Conservation (phyloP, 371 early-diverging fungal genomes). For the Amoeboaphelidium protococcarum region DNA sequence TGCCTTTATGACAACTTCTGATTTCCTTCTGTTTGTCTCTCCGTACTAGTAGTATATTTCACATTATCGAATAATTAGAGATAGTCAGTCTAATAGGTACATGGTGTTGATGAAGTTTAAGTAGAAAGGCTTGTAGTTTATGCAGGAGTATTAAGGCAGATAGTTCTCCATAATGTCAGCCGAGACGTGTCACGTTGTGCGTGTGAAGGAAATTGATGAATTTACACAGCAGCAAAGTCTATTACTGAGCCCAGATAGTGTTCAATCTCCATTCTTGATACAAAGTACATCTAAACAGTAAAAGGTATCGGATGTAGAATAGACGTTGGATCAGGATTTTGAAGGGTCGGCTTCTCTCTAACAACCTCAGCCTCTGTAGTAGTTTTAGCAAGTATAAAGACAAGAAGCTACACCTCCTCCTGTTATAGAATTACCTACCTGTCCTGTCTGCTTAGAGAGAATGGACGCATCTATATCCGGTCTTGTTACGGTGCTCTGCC, state of each 20-base stretch:
- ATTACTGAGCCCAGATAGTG: slow-evolving; percentile 25
- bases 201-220: neutral
- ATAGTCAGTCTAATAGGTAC: slow-evolving; percentile 49
- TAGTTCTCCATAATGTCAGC: slow-evolving; percentile 49
- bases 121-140: too few relatives aligned
- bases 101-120: slow-evolving; percentile 57
- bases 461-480: slow-evolving; percentile 61
- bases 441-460: slow-evolving; percentile 76
- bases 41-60: slow-evolving; percentile 21
- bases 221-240: slow-evolving; percentile 22
- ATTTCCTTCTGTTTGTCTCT: slow-evolving; percentile 52
- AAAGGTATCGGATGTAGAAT: neutral
- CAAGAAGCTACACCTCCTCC: neutral
- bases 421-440: slow-evolving; percentile 51
- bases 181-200: slow-evolving; percentile 9
- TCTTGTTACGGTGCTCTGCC: slow-evolving; percentile 65
- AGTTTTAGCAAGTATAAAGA: neutral
- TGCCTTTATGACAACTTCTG: slow-evolving; percentile 50
- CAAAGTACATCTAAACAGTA: slow-evolving; percentile 25
- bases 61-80: slow-evolving; percentile 41
- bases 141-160: slow-evolving; percentile 42
- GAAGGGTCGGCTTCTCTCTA: neutral
- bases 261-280: slow-evolving; percentile 26
- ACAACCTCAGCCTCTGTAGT: neutral
- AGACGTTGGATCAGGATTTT: neutral